phyloP scores from a whole-genome alignment of 371 early-diverging fungal genomes.

The Mortierella sp. region DNA sequence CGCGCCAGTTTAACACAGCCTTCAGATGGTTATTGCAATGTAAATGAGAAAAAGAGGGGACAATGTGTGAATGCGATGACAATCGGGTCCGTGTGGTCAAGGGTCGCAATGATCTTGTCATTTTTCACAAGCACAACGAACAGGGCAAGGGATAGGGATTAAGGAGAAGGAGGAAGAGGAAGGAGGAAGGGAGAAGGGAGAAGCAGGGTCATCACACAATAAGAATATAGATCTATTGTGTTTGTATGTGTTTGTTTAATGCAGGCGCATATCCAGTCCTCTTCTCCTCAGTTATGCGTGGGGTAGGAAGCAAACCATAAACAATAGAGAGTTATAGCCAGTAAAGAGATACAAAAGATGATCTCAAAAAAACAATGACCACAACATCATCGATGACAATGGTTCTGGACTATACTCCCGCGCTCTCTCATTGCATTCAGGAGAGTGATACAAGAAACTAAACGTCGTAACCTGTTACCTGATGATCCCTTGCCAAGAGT shows the following conservation, averaged over 20 bases:
- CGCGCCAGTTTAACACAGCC: conserved; percentile 85
- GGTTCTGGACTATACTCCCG: not conserved
- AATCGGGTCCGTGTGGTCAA: conserved; percentile 12
- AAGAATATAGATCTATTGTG: not conserved
- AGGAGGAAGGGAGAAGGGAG: too few species aligned
- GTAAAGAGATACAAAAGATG: not conserved
- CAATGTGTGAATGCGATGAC: not conserved
- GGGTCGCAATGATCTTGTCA: not conserved
- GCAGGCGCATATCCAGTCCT: not conserved
- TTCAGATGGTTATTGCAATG: conserved; percentile 33
- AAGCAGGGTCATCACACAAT: not conserved
- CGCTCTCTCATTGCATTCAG: not conserved
- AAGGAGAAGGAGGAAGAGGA: not conserved
- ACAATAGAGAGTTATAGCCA: not conserved
- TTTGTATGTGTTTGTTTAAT: not conserved
- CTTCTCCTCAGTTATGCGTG: not conserved
- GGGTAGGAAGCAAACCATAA: not conserved
- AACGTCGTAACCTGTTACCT: conserved; percentile 61
- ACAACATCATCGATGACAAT: not conserved
- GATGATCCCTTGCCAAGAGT: conserved; percentile 87
- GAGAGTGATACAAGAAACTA: not conserved
- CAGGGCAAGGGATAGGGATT: conserved; percentile 5
- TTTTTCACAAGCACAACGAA: conserved; percentile 9
- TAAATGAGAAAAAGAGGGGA: not conserved
- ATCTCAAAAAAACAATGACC: not conserved